Percentiles rank a stretch among this genome's conserved stretches.
phyloP scores from a whole-genome alignment of 2,329 filamentous ascomycete genomes.

The Stagonosporopsis vannaccii region DNA sequence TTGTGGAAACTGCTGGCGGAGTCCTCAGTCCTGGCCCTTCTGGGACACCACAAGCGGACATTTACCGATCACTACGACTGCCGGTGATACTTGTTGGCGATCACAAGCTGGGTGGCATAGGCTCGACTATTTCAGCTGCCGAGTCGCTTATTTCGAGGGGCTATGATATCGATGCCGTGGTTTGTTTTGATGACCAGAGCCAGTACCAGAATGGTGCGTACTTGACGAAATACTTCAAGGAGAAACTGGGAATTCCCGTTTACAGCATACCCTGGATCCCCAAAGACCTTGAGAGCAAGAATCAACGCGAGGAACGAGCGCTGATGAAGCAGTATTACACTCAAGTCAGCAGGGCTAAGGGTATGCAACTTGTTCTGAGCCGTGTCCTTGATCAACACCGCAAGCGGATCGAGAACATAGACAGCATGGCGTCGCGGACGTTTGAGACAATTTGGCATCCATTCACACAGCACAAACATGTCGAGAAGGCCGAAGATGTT shows the following conservation, averaged over 20 bases:
- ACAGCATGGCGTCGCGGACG: constrained; percentile 68
- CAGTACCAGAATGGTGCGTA: constrained; percentile 74
- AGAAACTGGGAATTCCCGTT: constrained; percentile 62
- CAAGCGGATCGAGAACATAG: constrained; percentile 64
- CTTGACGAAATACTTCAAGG: constrained; percentile 69
- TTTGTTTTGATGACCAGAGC: constrained; percentile 70
- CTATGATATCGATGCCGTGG: constrained; percentile 74
- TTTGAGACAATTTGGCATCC: constrained; percentile 76
- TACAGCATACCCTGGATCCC: constrained; percentile 68
- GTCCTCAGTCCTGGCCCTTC: constrained; percentile 81
- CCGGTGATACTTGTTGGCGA: constrained; percentile 80
- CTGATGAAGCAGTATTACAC: constrained; percentile 72
- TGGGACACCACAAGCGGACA: constrained; percentile 77
- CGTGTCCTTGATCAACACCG: constrained; percentile 63
- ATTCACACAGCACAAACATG: constrained; percentile 79
- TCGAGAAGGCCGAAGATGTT: constrained; percentile 67
- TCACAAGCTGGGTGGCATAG: constrained; percentile 78
- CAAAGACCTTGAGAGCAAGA: constrained; percentile 38
- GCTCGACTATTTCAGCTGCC: constrained; percentile 78
- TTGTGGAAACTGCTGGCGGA: constrained; percentile 84
- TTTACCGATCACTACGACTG: constrained; percentile 76
- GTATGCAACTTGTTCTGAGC: constrained; percentile 57
- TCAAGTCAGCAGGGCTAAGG: constrained; percentile 42
- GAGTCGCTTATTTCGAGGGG: constrained; percentile 80
- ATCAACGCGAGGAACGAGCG: constrained; percentile 57